These are phyloP conservation scores for Verticillium klebahnii DNA, from an alignment of 2,329 filamentous ascomycete species.

Conservation along the genomic window DNA sequence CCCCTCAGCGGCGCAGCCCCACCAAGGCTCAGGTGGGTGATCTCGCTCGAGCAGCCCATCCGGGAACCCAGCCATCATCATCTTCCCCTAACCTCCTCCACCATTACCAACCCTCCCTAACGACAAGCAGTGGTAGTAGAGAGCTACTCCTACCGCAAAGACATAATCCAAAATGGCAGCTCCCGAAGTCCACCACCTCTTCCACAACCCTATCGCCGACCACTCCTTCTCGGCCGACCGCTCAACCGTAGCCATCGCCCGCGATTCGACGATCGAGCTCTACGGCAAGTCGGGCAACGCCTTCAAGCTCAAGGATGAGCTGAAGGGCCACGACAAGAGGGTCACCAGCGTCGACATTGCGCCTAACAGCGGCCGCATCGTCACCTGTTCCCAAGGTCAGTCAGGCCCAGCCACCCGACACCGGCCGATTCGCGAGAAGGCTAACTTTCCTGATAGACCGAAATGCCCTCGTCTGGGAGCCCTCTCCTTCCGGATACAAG, in stretches of 20 bases:
- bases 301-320: conserved; percentile 83
- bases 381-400: conserved; percentile 92
- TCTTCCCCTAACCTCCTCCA: not conserved
- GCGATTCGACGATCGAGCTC: conserved; percentile 85
- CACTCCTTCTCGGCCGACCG: conserved; percentile 96
- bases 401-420: conserved; percentile 8
- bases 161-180: conserved; percentile 58
- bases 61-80: not conserved
- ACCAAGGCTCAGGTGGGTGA: not conserved
- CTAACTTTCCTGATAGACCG: conserved; percentile 58
- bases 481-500: conserved; percentile 88
- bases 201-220: conserved; percentile 93
- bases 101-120: not conserved
- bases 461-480: conserved; percentile 97
- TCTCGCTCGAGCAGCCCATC: not conserved
- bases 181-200: conserved; percentile 93
- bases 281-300: conserved; percentile 69
- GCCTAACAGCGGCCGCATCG: conserved; percentile 83
- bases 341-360: conserved; percentile 97
- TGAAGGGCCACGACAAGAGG: conserved; percentile 95
- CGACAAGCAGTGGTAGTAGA: conserved; percentile 73
- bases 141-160: conserved; percentile 83
- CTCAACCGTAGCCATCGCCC: conserved; percentile 81
- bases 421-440: not conserved
- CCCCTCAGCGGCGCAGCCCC: not conserved